Percentiles rank a stretch among this genome's conserved stretches.
These are phyloP conservation scores for Artemisia tridentata DNA, from an alignment of 129 eudicot genomes.

Conservation along the genomic window DNA sequence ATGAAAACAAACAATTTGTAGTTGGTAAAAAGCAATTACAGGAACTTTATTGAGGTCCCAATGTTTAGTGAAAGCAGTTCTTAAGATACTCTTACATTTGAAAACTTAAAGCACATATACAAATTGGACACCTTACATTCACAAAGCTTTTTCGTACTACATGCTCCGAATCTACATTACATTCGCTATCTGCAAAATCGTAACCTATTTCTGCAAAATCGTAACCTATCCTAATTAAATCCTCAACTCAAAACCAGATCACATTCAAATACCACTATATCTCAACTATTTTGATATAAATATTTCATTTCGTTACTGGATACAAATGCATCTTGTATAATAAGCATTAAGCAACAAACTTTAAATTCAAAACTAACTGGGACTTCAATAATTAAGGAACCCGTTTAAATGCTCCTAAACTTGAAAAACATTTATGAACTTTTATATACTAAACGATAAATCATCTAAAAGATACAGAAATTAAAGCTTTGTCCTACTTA, in stretches of 20 bases:
- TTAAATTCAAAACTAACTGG: neutral
- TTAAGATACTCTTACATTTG: neutral
- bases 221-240: neutral
- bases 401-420: neutral
- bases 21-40: neutral
- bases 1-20: neutral
- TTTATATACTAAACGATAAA: neutral
- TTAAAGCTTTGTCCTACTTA: neutral
- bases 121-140: no score
- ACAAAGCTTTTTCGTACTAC: neutral
- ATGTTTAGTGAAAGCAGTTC: neutral
- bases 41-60: neutral
- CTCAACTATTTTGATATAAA: no score
- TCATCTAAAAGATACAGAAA: neutral
- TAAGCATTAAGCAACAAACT: neutral
- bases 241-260: no score
- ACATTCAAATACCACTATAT: no score
- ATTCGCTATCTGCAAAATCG: neutral
- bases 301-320: no score
- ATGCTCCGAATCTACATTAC: neutral
- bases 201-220: neutral
- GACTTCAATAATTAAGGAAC: neutral
- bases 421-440: neutral
- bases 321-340: neutral
- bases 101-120: no score